phyloP scores from a whole-genome alignment of 2,329 filamentous ascomycete genomes.

The Fusarium sp. region DNA sequence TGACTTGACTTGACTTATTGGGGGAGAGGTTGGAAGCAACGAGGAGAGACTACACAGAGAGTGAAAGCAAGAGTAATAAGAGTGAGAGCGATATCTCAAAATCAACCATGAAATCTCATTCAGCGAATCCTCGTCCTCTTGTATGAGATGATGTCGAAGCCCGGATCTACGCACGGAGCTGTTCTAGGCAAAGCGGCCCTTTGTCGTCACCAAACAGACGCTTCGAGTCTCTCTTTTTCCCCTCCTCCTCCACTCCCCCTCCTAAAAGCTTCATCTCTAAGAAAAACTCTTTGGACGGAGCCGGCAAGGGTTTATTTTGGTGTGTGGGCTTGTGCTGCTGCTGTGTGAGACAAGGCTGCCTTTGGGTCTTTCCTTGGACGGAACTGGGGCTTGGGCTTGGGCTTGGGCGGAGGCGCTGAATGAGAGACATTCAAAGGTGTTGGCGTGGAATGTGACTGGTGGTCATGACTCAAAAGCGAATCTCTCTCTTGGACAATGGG shows the following conservation, averaged over 20 bases:
- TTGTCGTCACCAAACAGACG: constrained; percentile 17
- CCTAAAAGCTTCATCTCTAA: not conserved
- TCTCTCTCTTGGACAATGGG: constrained; percentile 26
- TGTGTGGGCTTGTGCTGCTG: constrained; percentile 17
- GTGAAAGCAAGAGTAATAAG: not conserved
- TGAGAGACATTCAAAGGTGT: constrained; percentile 29
- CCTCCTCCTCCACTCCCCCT: constrained; percentile 4
- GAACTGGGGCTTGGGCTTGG: constrained; percentile 31
- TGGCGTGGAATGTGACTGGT: constrained; percentile 43
- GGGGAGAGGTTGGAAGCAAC: not conserved
- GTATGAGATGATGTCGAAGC: constrained; percentile 21
- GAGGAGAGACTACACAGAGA: not conserved
- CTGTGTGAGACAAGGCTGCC: constrained; percentile 29
- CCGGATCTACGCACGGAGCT: constrained; percentile 31
- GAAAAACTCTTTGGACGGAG: constrained; percentile 32
- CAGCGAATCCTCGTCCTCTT: constrained; percentile 32
- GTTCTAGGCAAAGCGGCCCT: constrained; percentile 41
- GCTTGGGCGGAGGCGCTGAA: constrained; percentile 30
- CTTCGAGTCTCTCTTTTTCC: constrained; percentile 22
- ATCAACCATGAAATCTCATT: constrained; percentile 1
- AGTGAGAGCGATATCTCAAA: constrained; percentile 22
- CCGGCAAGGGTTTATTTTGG: constrained; percentile 36
- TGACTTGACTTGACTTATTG: not conserved
- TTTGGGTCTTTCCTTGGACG: constrained; percentile 21
- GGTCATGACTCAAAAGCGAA: constrained; percentile 41